Evolutionary conservation across 768 basidiomycete species (phyloP).

Genomic region (Pulveroboletus sp.): DNA sequence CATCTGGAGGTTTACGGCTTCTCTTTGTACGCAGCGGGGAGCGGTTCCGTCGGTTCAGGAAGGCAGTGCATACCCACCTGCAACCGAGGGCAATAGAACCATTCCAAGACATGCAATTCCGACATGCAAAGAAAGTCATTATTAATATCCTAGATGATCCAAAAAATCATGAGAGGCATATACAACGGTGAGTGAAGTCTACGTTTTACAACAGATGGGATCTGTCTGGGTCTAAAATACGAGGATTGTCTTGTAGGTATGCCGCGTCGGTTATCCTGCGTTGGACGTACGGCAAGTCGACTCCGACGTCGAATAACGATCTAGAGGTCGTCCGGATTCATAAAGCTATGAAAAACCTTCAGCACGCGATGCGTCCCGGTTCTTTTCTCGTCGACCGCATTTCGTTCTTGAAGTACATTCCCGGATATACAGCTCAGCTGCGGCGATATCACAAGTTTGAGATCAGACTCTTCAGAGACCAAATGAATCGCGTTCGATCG

Average conservation of each 20-base stretch:
- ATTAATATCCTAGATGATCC: conserved; percentile 32
- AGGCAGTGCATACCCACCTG: conserved; percentile 51
- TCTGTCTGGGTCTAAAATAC: neutral
- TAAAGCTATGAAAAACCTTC: conserved; percentile 21
- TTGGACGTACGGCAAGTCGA: conserved; percentile 24
- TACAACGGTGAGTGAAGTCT: conserved; percentile 41
- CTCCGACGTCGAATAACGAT: conserved; percentile 19
- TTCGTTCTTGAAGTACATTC: conserved; percentile 42
- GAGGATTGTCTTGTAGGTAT: conserved; percentile 14
- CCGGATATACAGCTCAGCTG: conserved; percentile 54
- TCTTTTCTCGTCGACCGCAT: conserved; percentile 33
- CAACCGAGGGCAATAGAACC: conserved; percentile 39
- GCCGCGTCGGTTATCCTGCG: conserved; percentile 22
- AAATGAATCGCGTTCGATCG: conserved; percentile 35
- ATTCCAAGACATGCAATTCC: conserved; percentile 44
- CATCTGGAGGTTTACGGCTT: conserved; percentile 50
- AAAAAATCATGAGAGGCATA: conserved; percentile 38
- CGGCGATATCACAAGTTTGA: conserved; percentile 51
- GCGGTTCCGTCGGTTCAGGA: conserved; percentile 51
- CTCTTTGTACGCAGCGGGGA: conserved; percentile 48
- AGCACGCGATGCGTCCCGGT: conserved; percentile 29
- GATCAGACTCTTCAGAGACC: conserved; percentile 45
- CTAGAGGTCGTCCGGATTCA: conserved; percentile 19
- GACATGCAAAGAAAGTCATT: conserved; percentile 23
- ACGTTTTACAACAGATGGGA: neutral